These are phyloP conservation scores for Priceomyces castillae DNA, from an alignment of 805 yeast genomes.

Conservation along the genomic window DNA sequence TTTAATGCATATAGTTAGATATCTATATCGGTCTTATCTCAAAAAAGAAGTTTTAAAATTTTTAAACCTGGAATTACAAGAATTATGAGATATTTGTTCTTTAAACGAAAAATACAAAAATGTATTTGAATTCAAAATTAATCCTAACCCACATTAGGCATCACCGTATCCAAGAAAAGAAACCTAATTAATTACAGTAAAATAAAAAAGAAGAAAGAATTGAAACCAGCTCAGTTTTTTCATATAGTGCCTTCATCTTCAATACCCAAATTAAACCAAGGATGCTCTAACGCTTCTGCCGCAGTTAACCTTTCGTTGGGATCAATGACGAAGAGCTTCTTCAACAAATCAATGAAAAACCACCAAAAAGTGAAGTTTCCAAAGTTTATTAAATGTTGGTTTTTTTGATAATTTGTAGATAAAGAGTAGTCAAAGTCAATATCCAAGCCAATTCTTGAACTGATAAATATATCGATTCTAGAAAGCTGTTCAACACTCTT, in stretches of 20 bases:
- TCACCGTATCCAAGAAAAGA: slow-evolving; percentile 1
- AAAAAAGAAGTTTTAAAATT: too few relatives aligned
- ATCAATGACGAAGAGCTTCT: slow-evolving; percentile 37
- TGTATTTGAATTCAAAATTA: background rate
- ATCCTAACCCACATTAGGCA: background rate
- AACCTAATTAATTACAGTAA: slow-evolving; percentile 1
- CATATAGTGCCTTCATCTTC: slow-evolving; percentile 43
- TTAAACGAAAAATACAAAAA: background rate
- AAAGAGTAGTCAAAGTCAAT: slow-evolving; percentile 39
- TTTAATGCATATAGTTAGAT: too few relatives aligned
- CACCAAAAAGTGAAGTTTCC: slow-evolving; percentile 82
- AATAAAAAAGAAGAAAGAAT: slow-evolving; percentile 2
- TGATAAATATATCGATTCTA: slow-evolving; percentile 44
- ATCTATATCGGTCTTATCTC: too few relatives aligned
- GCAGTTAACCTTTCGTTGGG: slow-evolving; percentile 41
- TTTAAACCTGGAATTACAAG: too few relatives aligned
- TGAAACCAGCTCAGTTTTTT: slow-evolving; percentile 2
- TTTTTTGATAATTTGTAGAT: slow-evolving; percentile 36
- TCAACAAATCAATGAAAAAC: slow-evolving; percentile 52
- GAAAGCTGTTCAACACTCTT: slow-evolving; percentile 39
- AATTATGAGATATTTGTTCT: background rate
- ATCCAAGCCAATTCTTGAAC: slow-evolving; percentile 38
- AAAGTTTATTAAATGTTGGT: slow-evolving; percentile 43
- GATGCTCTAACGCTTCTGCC: slow-evolving; percentile 42
- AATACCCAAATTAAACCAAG: slow-evolving; percentile 48